These are phyloP conservation scores for Apiospora aurea DNA, from an alignment of 2,329 filamentous ascomycete genomes.

Conservation along the genomic window DNA sequence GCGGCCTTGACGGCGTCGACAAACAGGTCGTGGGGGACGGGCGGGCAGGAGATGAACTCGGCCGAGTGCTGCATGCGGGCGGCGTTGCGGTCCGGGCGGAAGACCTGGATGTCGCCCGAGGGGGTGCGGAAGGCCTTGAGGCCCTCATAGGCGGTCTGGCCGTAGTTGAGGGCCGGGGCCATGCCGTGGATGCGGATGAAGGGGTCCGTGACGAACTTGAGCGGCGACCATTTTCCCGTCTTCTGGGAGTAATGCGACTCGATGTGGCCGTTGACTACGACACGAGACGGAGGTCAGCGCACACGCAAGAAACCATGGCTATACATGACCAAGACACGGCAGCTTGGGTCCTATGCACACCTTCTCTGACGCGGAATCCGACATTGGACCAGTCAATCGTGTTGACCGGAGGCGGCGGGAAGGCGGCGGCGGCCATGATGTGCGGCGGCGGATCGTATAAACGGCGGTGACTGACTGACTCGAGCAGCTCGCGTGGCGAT, in stretches of 20 bases:
- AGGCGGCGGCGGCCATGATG: constrained; percentile 42
- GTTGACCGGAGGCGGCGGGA: constrained; percentile 79
- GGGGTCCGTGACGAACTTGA: constrained; percentile 81
- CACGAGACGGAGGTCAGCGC: constrained; percentile 7
- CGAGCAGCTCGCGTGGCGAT: not conserved
- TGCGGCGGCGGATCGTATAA: not conserved
- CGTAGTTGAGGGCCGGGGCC: constrained; percentile 95
- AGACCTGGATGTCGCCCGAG: constrained; percentile 78
- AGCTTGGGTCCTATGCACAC: constrained; percentile 52
- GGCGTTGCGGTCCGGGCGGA: constrained; percentile 88
- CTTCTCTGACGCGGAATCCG: constrained; percentile 91
- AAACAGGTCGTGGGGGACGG: constrained; percentile 79
- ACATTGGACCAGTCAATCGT: constrained; percentile 94
- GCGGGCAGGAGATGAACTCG: constrained; percentile 82
- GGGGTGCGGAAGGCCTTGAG: constrained; percentile 92
- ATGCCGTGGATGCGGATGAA: constrained; percentile 92
- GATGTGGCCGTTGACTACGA: constrained; percentile 87
- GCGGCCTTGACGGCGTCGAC: constrained; percentile 78
- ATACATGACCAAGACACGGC: not conserved
- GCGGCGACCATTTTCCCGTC: constrained; percentile 79
- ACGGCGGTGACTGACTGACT: constrained; percentile 1
- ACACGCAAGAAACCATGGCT: not conserved
- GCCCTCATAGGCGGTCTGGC: constrained; percentile 98
- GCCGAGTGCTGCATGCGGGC: constrained; percentile 84
- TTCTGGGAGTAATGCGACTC: constrained; percentile 82